Base-by-base conservation (phyloP, 2,329 filamentous ascomycete species). In the Helotiales sp. region DNA sequence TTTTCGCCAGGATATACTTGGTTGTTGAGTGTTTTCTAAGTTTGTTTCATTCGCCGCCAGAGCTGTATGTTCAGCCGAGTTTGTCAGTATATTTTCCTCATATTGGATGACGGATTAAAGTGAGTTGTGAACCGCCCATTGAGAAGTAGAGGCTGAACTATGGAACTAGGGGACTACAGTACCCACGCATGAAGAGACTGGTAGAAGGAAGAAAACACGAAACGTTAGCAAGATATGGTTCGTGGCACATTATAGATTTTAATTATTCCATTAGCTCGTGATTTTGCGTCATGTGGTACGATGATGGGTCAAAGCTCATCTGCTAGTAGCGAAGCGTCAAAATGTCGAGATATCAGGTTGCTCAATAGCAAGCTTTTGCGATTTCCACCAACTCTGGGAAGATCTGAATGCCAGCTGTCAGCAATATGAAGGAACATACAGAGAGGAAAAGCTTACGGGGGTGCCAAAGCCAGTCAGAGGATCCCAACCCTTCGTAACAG, bases 381-480 rank as follows among this genome's bases (percentile, higher is more conserved):
- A 55, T 48, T 15, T 48, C 27, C 9, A 55, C 52, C 19, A 55
- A n/a, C 29, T 55, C 52, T n/a, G 52, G 52, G 25, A 55, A 55
- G 8, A 55, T 22, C 46, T 48, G 27, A 2, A 29, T 19, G n/a
- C 5, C 30, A 2, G 31, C 31, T 15, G 15, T 24, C n/a, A 44
- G 22, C 40, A 48, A 22, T 24, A 4, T 17, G n/a, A 22, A 7
- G 24, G 15, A 48, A 17, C n/a, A 6, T 2, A 19, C 12, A 48
- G 46, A 19, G n/a, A 9, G 46, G 12, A 25, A 17, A 4, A 29
- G 12, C 46, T 31, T 31, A 52, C 54, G 2, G 70, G 70, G 6
- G 70, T 71, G n/a, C 71, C 71, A 7, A 72, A 67, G 7, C 71
- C 71, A 22, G 70, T 75, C 3, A 72, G 67, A 2, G 72, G 66